Percentiles rank a stretch among this genome's conserved stretches.
phyloP scores from a whole-genome alignment of 148 eudicot genomes.

The Camellia sinensis region DNA sequence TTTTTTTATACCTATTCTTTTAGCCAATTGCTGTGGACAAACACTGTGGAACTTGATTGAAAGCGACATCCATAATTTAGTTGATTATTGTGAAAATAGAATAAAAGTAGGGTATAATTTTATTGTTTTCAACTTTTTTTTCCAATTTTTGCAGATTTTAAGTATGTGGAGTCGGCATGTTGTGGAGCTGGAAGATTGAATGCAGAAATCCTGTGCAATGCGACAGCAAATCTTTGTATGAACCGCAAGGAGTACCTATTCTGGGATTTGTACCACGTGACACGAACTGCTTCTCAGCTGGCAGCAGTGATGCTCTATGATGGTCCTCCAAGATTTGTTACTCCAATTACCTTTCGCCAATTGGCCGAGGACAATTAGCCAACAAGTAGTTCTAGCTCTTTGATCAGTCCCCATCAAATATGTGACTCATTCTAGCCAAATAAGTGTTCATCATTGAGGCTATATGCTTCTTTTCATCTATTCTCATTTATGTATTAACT shows the following conservation, averaged over 20 bases:
- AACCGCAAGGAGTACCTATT: slow-evolving; percentile 28
- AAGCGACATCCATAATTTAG: too few species aligned
- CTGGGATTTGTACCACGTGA: slow-evolving; percentile 40
- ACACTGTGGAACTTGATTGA: too few species aligned
- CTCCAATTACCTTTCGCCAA: slow-evolving; percentile 35
- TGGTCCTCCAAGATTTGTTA: slow-evolving; percentile 21
- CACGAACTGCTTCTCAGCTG: slow-evolving; percentile 27
- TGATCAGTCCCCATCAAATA: background rate
- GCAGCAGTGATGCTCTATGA: slow-evolving; percentile 31
- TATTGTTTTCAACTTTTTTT: too few species aligned
- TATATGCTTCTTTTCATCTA: too few species aligned
- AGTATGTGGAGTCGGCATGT: slow-evolving; percentile 30
- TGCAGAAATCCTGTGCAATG: slow-evolving; percentile 24
- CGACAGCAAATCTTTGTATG: slow-evolving; percentile 24
- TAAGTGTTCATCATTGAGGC: background rate
- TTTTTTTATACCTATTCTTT: too few species aligned
- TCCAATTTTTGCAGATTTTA: slow-evolving; percentile 16
- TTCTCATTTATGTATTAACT: too few species aligned
- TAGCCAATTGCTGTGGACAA: too few species aligned
- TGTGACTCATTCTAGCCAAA: background rate
- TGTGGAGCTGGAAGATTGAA: slow-evolving; percentile 27
- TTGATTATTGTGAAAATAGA: too few species aligned
- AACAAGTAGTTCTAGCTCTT: background rate
- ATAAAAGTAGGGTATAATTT: too few species aligned
- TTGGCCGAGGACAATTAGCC: slow-evolving; percentile 4